phyloP scores from a whole-genome alignment of 768 basidiomycete genomes.

The Kwoniella sp. region DNA sequence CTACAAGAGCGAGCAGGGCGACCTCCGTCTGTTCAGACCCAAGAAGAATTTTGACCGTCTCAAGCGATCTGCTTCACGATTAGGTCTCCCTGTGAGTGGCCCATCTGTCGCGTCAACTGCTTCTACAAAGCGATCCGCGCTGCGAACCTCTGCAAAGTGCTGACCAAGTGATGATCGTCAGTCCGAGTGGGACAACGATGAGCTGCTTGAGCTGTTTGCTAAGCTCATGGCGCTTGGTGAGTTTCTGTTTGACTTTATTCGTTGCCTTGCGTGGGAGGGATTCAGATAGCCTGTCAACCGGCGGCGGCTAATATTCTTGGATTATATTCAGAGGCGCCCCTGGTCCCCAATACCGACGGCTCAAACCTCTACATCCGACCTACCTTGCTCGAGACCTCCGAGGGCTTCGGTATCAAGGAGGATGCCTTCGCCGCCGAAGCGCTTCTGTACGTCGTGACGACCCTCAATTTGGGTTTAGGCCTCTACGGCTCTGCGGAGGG shows the following conservation, averaged over 20 bases:
- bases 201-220: conserved; percentile 41
- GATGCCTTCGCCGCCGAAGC: conserved; percentile 47
- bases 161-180: conserved; percentile 1
- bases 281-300: too few relatives aligned
- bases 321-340: conserved; percentile 36
- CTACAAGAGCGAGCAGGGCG: conserved; percentile 72
- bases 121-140: not conserved
- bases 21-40: conserved; percentile 82
- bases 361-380: conserved; percentile 50
- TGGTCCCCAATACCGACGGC: conserved; percentile 47
- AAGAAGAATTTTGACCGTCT: conserved; percentile 98
- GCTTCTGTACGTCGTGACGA: conserved; percentile 44
- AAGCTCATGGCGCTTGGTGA: conserved; percentile 48
- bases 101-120: not conserved
- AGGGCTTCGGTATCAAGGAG: conserved; percentile 49
- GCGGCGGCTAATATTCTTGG: too few relatives aligned
- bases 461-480: conserved; percentile 39
- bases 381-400: conserved; percentile 46
- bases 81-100: conserved; percentile 46
- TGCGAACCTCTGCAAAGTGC: not conserved
- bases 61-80: conserved; percentile 62
- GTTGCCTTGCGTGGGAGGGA: too few relatives aligned
- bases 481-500: conserved; percentile 41
- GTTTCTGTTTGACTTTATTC: conserved; percentile 17
- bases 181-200: conserved; percentile 49